phyloP scores from a whole-genome alignment of 75 land plant genomes.

The Isoetes taiwanensis region DNA sequence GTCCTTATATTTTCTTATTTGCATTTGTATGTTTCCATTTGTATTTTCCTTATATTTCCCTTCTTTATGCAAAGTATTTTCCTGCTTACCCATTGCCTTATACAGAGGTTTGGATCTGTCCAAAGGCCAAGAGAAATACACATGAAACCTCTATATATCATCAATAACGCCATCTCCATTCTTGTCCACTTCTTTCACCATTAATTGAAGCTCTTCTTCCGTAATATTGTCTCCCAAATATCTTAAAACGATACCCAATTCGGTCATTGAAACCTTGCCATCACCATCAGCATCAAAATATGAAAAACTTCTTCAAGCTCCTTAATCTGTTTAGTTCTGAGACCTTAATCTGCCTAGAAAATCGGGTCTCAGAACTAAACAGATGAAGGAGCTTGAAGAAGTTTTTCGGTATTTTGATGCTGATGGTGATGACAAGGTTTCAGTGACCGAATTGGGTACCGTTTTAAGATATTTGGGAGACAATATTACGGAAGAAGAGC shows the following conservation, averaged over 20 bases:
- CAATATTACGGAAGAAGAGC: slow-evolving; percentile 29
- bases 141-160: too few species aligned
- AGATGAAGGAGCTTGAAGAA: slow-evolving; percentile 35
- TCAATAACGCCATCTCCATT: slow-evolving; percentile 57
- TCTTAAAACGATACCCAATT: slow-evolving; percentile 33
- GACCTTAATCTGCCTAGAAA: too few species aligned
- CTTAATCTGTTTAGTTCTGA: too few species aligned
- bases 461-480: slow-evolving; percentile 37
- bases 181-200: slow-evolving; percentile 44
- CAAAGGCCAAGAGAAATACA: too few species aligned
- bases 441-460: slow-evolving; percentile 32
- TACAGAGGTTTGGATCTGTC: too few species aligned
- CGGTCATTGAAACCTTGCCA: slow-evolving; percentile 39
- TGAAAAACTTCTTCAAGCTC: not conserved
- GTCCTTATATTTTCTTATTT: too few species aligned
- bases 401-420: slow-evolving; percentile 44
- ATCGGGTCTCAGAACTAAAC: too few species aligned
- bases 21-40: too few species aligned
- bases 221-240: slow-evolving; percentile 34
- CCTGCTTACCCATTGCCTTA: too few species aligned
- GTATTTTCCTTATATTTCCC: too few species aligned
- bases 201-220: slow-evolving; percentile 30
- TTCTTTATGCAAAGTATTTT: too few species aligned
- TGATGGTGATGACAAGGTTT: slow-evolving; percentile 54
- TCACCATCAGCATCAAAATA: slow-evolving; percentile 47